Base-by-base conservation (phyloP, 805 yeast genomes). In the Monosporozyma siamensis region DNA sequence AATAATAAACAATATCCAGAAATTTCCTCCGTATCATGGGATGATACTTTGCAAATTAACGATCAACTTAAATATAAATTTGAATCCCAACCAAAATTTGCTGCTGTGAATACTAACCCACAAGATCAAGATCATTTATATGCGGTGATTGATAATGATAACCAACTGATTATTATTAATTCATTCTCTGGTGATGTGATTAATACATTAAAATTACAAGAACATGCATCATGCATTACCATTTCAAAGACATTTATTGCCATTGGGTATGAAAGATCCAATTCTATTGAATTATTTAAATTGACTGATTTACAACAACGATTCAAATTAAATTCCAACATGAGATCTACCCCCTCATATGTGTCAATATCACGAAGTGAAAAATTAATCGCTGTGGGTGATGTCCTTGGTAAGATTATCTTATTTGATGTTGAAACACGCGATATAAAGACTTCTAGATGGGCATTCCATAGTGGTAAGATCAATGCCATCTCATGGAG, bases 401-500 rank as follows among this genome's bases (percentile, higher is more conserved):
- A 89, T 54, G 70, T 71, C 4, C 70, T 82, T 41, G 98, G 98
- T 26, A 92, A 90, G 61, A 86, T 88, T 49, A 64, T 80, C n/a
- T 69, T 89, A 29, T 87, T 77, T 63, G 71, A 77, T 48, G 59
- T 78, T 6, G 60, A 59, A 2, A 78, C 77, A 31, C 74, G 68
- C 40, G 51, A 72, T 3, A 65, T 85, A 6, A 72, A 79, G 29
- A 87, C 97, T 2, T 77, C 94, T 0, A 76, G 97, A 58, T 92
- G 99, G 99, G 81, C 95, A 0, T 90, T 86, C 78, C 97, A 92
- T 60, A 84, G 89, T 2, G 81, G 95, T 44, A 78, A 75, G 43
- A 82, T 92, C 48, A 78, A 77, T 45, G 74, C 80, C 24, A 83
- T 92, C 38, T 63, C 77, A 20, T 92, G 97, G 98, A 74, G 45